Evolutionary conservation across 495 filamentous ascomycete species (phyloP), one percentile per base, ranked within the genome.

Genomic region (Aspergillus bridgeri): DNA sequence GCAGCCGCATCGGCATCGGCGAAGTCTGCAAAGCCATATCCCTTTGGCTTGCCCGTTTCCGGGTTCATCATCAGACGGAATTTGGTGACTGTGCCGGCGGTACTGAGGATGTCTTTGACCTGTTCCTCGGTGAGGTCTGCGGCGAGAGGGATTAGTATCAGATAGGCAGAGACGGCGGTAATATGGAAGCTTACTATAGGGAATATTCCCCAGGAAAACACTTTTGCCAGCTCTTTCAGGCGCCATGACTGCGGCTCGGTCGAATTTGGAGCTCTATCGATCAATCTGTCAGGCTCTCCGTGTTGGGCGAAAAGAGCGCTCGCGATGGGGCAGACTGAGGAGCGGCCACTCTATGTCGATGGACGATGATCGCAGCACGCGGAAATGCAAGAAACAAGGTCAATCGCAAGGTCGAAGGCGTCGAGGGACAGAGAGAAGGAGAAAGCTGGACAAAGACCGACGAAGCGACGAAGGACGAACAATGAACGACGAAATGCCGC

Each of bases 11-110:
- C 94, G 73, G 77, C 80, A 62, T 98, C 94, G 23, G 87, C 83
- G 65, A 92, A 98, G 63, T 98, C 93, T 43, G 91, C 90, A 65
- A 98, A 98, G 21, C 94, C 94, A 66, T 96, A 98, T 13, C 94
- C 94, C 70, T 97, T 98, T 0, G 94, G 94, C 45, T 89, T 85
- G 3, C 95, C 94, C 0, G 92, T 98, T 62, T 98, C 93, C 8
- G 89, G 88, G 74, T 98, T 96, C 76, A 96, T 94, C 62, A 98
- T 92, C 15, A 98, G 79, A 29, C 94, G 86, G 71, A 98, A 98
- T 65, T 88, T 91, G n/a, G 93, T 74, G 1, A 97, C 93, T 53
- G 89, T 87, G 13, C 94, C 94, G 48, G 88, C 92, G 27, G 85
- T 84, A 64, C 86, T 89, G 71, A 97, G 92, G 56, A 94, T 92